Evolutionary conservation across 768 basidiomycete genomes (phyloP).

Genomic region (Mrakia hoshinonis): DNA sequence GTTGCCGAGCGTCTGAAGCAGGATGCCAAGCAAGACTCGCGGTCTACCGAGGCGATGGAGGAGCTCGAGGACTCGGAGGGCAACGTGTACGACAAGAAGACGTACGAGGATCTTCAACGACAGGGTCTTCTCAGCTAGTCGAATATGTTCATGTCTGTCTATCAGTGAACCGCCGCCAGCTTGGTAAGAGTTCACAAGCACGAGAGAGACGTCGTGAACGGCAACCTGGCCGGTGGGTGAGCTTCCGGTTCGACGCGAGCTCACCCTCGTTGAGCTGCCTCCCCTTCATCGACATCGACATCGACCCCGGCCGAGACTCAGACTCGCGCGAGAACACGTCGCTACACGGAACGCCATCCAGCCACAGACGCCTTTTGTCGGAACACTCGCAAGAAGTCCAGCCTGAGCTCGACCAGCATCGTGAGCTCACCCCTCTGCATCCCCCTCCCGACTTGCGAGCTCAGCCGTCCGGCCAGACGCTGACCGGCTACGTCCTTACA

Average conservation of each 20-base stretch:
- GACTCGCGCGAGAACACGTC: background rate
- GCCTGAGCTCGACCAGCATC: conserved; percentile 2
- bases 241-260: conserved; percentile 17
- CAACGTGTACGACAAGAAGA: conserved; percentile 95
- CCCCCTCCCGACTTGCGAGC: background rate
- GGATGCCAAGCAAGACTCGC: conserved; percentile 90
- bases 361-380: too few species aligned
- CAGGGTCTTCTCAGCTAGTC: too few species aligned
- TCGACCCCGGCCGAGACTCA: background rate
- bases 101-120: conserved; percentile 47
- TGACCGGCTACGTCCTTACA: too few species aligned
- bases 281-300: background rate
- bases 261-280: background rate
- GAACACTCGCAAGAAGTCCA: too few species aligned
- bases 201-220: too few species aligned
- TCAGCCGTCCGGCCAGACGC: background rate
- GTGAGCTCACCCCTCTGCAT: background rate
- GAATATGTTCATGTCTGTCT: too few species aligned
- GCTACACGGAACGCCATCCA: too few species aligned
- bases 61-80: conserved; percentile 98
- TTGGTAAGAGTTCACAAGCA: too few species aligned
- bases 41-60: conserved; percentile 89
- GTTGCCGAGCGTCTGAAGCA: conserved; percentile 96
- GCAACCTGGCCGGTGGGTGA: too few species aligned
- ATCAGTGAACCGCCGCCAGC: too few species aligned